Percentiles rank a stretch among this genome's conserved stretches.
Conservation (phyloP, 768 basidiomycete genomes). For the Kwoniella sp. region DNA sequence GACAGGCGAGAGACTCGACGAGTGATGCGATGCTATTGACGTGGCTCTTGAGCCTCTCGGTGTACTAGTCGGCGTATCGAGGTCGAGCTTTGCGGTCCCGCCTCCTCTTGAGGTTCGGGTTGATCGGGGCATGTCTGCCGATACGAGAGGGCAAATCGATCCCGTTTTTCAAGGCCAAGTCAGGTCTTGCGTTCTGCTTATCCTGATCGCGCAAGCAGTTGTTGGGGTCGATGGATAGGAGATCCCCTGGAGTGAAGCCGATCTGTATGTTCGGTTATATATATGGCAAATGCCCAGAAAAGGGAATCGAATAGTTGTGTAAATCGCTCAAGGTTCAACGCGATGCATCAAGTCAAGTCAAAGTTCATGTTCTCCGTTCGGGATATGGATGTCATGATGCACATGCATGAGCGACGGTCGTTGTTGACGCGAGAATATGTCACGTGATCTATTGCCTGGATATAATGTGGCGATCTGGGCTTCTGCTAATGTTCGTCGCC, state of each 20-base stretch:
- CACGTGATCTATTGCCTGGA: neutral
- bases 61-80: neutral
- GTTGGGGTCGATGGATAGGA: too few species aligned
- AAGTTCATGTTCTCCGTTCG: neutral
- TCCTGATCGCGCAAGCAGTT: too few species aligned
- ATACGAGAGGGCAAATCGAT: neutral
- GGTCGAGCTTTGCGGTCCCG: neutral
- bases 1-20: conserved; percentile 1
- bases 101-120: neutral
- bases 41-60: neutral
- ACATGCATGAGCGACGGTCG: neutral
- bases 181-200: too few species aligned
- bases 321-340: too few species aligned
- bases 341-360: too few species aligned
- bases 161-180: too few species aligned
- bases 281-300: too few species aligned
- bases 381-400: too few species aligned
- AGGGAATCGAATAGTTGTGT: too few species aligned
- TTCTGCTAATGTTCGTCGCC: too few species aligned
- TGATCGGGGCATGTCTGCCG: conserved; percentile 1
- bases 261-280: too few species aligned
- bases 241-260: too few species aligned
- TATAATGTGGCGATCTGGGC: neutral
- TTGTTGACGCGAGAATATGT: neutral
- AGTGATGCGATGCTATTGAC: neutral